Conservation (phyloP, 2,329 filamentous ascomycete genomes). For the Pyricularia sp. region DNA sequence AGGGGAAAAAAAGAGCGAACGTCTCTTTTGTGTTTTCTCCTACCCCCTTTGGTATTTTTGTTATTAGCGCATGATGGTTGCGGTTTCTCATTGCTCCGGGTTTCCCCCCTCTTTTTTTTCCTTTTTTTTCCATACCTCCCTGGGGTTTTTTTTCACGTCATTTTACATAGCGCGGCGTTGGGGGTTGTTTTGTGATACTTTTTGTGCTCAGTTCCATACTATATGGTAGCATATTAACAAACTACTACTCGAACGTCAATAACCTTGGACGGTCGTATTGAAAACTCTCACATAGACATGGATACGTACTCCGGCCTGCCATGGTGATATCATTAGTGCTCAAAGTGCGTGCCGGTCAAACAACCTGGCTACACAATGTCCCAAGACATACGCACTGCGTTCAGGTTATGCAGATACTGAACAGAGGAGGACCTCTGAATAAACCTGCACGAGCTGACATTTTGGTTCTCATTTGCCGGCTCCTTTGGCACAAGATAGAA, state of each 20-base stretch:
- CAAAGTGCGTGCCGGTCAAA: no score
- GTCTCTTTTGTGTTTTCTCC: no score
- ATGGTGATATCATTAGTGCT: background rate
- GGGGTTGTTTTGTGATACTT: background rate
- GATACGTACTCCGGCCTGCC: background rate
- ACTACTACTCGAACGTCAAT: background rate
- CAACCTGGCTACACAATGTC: no score
- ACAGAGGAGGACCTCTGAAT: no score
- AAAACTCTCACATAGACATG: background rate
- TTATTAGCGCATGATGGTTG: background rate
- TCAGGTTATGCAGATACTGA: no score
- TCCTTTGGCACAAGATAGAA: no score
- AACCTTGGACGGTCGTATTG: background rate
- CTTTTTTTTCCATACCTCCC: background rate
- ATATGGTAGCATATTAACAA: background rate
- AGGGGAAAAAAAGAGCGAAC: background rate
- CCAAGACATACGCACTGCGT: no score
- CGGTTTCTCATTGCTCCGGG: background rate
- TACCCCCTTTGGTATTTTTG: background rate
- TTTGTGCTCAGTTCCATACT: background rate
- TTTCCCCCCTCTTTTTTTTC: no score
- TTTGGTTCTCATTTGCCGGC: no score
- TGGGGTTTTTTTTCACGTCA: background rate
- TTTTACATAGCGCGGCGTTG: background rate
- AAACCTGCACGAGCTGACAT: no score